A percentile compares a stretch with the other conserved stretches of the same genome.
Conservation (phyloP, 371 early-diverging fungal genomes). For the Lichtheimia corymbifera region DNA sequence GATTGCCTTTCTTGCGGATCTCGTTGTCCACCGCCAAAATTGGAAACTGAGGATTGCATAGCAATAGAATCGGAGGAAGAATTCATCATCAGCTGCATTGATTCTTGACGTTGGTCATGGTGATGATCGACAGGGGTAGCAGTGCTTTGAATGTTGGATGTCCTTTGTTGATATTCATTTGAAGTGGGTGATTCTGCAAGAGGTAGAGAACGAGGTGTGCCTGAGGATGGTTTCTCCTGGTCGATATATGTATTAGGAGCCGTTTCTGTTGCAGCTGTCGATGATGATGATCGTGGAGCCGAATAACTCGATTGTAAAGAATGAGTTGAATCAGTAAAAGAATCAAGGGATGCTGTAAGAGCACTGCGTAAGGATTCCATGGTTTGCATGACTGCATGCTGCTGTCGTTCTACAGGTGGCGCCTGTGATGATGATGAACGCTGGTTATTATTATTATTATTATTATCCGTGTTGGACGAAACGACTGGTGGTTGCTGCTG, state of each 20-base stretch:
- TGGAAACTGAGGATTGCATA: no score
- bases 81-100: no score
- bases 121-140: no score
- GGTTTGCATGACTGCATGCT: background rate
- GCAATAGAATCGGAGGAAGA: no score
- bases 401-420: background rate
- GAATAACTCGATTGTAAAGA: constrained; percentile 2
- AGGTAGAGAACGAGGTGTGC: no score
- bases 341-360: constrained; percentile 8
- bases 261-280: background rate
- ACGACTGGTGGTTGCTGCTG: background rate
- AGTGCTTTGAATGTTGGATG: no score
- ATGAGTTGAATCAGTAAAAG: constrained; percentile 7
- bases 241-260: constrained; percentile 1
- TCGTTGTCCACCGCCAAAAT: no score
- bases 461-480: background rate
- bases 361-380: constrained; percentile 1
- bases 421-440: background rate
- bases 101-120: no score
- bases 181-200: no score
- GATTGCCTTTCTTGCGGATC: no score
- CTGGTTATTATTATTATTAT: background rate
- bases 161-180: no score
- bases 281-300: constrained; percentile 5
- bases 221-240: background rate